These are phyloP conservation scores for Eruca vesicaria DNA, from an alignment of 441 rosid genomes.

Conservation along the genomic window DNA sequence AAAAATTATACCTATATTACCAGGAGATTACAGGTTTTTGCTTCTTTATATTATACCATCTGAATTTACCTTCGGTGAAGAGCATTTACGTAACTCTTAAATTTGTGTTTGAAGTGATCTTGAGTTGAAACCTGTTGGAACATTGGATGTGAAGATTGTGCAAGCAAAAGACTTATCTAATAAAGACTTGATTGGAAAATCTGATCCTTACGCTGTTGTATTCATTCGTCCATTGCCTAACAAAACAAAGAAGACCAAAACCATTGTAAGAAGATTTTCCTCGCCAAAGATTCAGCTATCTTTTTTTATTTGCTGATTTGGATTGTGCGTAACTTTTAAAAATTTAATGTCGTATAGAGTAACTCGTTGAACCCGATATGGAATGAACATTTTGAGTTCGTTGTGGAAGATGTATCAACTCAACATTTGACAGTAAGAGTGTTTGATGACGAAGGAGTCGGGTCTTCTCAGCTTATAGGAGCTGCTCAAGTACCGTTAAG, in stretches of 20 bases:
- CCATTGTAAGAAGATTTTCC: conserved; percentile 52
- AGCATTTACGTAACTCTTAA: background rate
- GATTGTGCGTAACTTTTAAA: background rate
- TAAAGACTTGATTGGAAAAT: conserved; percentile 92
- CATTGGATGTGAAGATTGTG: conserved; percentile 90
- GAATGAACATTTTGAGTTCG: conserved; percentile 92
- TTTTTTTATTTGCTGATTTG: conserved; percentile 3
- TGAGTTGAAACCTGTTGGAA: conserved; percentile 91
- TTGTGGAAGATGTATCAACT: conserved; percentile 78
- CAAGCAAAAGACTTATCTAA: conserved; percentile 89
- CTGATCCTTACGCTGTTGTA: conserved; percentile 85
- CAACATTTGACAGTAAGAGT: conserved; percentile 79
- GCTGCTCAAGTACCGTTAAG: conserved; percentile 65
- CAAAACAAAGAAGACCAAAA: conserved; percentile 75
- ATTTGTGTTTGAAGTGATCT: conserved; percentile 54
- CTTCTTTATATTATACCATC: background rate
- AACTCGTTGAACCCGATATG: conserved; percentile 88
- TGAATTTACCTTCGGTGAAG: background rate
- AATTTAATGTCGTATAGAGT: conserved; percentile 45
- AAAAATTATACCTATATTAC: conserved; percentile 76
- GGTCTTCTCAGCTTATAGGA: conserved; percentile 79
- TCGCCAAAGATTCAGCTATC: background rate
- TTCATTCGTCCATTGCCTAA: conserved; percentile 79
- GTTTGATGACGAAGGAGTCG: conserved; percentile 88
- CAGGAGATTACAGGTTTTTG: conserved; percentile 92